Evolutionary conservation across 495 filamentous ascomycete species (phyloP), one percentile per base, ranked within the genome.

Genomic region (Diplogelasinospora grovesii): DNA sequence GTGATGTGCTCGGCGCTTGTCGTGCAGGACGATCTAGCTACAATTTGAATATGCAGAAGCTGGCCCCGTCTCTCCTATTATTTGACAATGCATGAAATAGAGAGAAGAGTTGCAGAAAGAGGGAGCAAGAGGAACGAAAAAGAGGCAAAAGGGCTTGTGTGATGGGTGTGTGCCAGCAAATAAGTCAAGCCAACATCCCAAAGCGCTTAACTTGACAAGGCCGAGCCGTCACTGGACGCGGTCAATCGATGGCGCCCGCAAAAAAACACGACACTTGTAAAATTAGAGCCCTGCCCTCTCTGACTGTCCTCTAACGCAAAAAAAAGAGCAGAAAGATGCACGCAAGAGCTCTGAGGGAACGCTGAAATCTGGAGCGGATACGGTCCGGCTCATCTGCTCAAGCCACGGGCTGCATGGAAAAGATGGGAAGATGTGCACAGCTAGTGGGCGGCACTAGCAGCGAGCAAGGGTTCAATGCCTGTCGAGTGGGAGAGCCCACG

Each of bases 161-260:
- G 50, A 46, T 24, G 53, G 41, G 52, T 39, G 51, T 62, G 53
- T 56, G 54, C 31, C 38, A 40, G 45, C 39, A 52, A 53, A 57
- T 50, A 53, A 54, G 45, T 52, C 21, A 30, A 25, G 31, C 48
- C 39, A 51, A 45, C 41, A 43, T 43, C 45, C n/a, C 36, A 43
- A 36, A 52, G 55, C 59, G 59, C 59, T 60, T 61, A 60, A 53
- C 38, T 30, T 32, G 38, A 30, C 27, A 28, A 31, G 39, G 31
- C 39, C 45, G 46, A 39, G 43, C 52, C 53, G 54, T 58, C 52
- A 63, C 49, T 61, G 59, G 59, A 56, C 52, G n/a, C n/a, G n/a
- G n/a, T n/a, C n/a, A n/a, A n/a, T n/a, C n/a, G n/a, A n/a, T n/a
- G n/a, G n/a, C n/a, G 41, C 30, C 24, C 26, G 14, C 41, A 36